Conservation (phyloP, 768 basidiomycete species). For the Boletellus ananas region DNA sequence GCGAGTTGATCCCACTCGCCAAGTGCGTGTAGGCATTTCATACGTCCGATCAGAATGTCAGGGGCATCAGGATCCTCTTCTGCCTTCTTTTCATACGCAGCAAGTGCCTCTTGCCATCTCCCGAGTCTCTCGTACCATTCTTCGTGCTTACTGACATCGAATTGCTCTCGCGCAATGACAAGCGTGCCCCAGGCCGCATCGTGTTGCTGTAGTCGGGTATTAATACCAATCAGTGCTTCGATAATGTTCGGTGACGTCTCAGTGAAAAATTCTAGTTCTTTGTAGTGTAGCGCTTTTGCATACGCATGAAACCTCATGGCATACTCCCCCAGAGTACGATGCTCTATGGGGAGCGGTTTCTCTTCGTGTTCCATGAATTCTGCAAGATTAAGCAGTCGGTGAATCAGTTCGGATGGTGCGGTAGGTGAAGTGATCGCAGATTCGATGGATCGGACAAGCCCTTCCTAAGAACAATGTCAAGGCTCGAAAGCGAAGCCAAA, state of each 20-base stretch:
- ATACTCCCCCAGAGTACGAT: conserved; percentile 89
- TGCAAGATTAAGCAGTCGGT: conserved; percentile 86
- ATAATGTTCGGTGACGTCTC: conserved; percentile 89
- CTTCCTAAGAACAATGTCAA: conserved; percentile 58
- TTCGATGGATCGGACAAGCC: conserved; percentile 88
- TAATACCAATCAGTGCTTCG: conserved; percentile 93
- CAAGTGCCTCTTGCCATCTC: conserved; percentile 91
- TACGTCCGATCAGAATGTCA: conserved; percentile 80
- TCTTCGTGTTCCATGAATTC: conserved; percentile 99
- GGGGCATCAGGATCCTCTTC: conserved; percentile 71
- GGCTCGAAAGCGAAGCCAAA: neutral
- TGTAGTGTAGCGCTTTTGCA: conserved; percentile 97
- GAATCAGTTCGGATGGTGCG: conserved; percentile 85
- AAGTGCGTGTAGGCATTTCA: conserved; percentile 94
- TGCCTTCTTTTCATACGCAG: conserved; percentile 77
- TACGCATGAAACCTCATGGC: conserved; percentile 92
- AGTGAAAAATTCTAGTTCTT: conserved; percentile 93
- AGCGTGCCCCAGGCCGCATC: conserved; percentile 98
- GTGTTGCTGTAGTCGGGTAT: conserved; percentile 93
- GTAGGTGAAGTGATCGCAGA: conserved; percentile 72
- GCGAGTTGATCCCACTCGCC: conserved; percentile 97
- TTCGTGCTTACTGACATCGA: conserved; percentile 89
- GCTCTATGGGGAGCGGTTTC: conserved; percentile 89
- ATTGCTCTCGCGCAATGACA: conserved; percentile 82
- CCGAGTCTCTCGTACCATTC: conserved; percentile 98